Percentiles rank a stretch among this genome's conserved stretches.
Evolutionary conservation across 2,329 filamentous ascomycete species (phyloP).

Genomic region (Fusarium sp.): DNA sequence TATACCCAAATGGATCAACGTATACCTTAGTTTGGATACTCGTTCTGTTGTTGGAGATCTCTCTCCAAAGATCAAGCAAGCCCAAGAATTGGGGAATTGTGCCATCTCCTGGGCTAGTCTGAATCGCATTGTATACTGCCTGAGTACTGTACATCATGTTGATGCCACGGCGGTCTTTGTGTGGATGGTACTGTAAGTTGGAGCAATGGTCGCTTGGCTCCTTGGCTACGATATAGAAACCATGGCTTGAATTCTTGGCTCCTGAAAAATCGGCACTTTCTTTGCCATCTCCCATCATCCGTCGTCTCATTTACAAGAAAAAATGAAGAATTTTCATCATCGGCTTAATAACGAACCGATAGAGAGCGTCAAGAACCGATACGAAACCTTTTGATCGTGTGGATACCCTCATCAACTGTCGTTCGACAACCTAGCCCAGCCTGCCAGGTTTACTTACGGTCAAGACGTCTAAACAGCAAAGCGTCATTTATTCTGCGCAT

Average conservation of each 20-base stretch:
- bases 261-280: neutral
- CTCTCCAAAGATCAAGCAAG: neutral
- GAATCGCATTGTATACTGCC: neutral
- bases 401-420: slow-evolving; percentile 33
- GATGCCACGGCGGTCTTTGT: neutral
- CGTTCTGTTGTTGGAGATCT: neutral
- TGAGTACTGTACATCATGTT: neutral
- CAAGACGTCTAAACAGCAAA: slow-evolving; percentile 30
- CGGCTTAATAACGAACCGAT: slow-evolving; percentile 20
- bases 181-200: neutral
- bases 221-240: slow-evolving; percentile 3
- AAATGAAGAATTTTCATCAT: slow-evolving; percentile 19
- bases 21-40: neutral
- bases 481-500: slow-evolving; percentile 15
- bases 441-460: neutral
- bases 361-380: slow-evolving; percentile 32
- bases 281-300: neutral
- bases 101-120: neutral
- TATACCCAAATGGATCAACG: neutral
- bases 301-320: slow-evolving; percentile 15
- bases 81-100: neutral
- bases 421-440: slow-evolving; percentile 14
- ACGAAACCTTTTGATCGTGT: slow-evolving; percentile 20
- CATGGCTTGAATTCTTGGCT: neutral
- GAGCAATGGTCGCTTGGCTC: neutral